Evolutionary conservation across 2,329 filamentous ascomycete genomes (phyloP).

Genomic region (Macrophomina tecta): DNA sequence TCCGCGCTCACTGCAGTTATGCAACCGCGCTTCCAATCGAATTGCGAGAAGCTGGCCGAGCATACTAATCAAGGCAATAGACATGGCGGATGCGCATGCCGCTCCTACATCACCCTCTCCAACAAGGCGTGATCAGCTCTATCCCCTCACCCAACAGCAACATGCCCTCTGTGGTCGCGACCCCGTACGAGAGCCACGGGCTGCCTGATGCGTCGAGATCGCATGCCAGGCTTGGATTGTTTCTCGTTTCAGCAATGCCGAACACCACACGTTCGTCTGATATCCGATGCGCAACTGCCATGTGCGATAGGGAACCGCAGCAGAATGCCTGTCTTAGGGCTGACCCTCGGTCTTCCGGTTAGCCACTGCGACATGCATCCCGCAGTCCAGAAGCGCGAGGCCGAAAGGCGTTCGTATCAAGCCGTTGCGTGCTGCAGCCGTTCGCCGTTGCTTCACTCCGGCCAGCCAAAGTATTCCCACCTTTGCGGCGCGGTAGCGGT

Average conservation of each 20-base stretch:
- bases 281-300: background rate
- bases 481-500: background rate
- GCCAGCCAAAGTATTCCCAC: background rate
- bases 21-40: slow-evolving; percentile 15
- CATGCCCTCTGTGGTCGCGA: background rate
- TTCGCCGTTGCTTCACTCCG: background rate
- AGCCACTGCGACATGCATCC: slow-evolving; percentile 21
- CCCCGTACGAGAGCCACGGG: background rate
- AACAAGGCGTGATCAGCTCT: slow-evolving; percentile 9
- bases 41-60: background rate
- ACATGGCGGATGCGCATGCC: slow-evolving; percentile 15
- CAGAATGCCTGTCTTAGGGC: slow-evolving; percentile 11
- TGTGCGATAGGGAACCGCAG: slow-evolving; percentile 5
- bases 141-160: background rate
- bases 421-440: slow-evolving; percentile 12
- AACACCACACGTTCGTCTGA: background rate
- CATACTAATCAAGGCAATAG: slow-evolving; percentile 19
- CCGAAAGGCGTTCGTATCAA: slow-evolving; percentile 16
- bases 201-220: slow-evolving; percentile 9
- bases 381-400: background rate
- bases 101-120: slow-evolving; percentile 21
- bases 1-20: slow-evolving; percentile 25
- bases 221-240: background rate
- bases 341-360: slow-evolving; percentile 5
- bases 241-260: slow-evolving; percentile 10